Evolutionary conservation across 2,329 filamentous ascomycete species (phyloP).

Genomic region (Talaromyces sp.): DNA sequence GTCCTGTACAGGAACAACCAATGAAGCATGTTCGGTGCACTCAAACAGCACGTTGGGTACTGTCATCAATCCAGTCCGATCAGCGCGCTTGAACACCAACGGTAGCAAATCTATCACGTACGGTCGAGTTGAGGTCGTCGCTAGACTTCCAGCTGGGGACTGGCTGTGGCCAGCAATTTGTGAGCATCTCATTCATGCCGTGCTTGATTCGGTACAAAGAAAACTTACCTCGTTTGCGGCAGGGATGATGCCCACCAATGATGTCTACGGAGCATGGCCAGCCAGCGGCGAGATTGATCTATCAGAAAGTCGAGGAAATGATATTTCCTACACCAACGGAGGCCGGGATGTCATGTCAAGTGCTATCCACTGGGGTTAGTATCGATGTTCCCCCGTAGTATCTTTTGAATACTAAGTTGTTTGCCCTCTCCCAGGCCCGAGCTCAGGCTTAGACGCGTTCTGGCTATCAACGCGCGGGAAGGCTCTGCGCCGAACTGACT

Average conservation of each 20-base stretch:
- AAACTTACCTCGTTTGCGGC: constrained; percentile 12
- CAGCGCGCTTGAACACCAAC: constrained; percentile 49
- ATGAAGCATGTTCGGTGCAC: constrained; percentile 37
- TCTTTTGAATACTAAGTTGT: constrained; percentile 22
- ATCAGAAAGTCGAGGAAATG: constrained; percentile 49
- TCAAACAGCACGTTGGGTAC: constrained; percentile 44
- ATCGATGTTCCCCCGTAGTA: constrained; percentile 42
- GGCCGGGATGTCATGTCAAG: constrained; percentile 21
- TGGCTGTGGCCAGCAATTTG: constrained; percentile 55
- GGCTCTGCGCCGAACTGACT: constrained; percentile 28
- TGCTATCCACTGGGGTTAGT: constrained; percentile 32
- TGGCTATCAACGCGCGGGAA: constrained; percentile 29
- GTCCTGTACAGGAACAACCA: constrained; percentile 40
- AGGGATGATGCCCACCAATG: constrained; percentile 51
- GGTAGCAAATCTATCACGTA: constrained; percentile 49
- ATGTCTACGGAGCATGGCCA: constrained; percentile 51
- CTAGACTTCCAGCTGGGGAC: constrained; percentile 51
- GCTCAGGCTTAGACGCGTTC: constrained; percentile 21
- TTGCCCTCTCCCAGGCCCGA: constrained; percentile 19
- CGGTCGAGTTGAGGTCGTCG: constrained; percentile 53
- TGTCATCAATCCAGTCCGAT: constrained; percentile 51
- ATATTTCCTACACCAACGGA: constrained; percentile 17
- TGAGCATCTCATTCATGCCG: constrained; percentile 29
- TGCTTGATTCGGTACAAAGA: not conserved
- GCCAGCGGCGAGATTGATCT: constrained; percentile 54